phyloP scores from a whole-genome alignment of 345 rosid genomes.

The Salix viminalis region DNA sequence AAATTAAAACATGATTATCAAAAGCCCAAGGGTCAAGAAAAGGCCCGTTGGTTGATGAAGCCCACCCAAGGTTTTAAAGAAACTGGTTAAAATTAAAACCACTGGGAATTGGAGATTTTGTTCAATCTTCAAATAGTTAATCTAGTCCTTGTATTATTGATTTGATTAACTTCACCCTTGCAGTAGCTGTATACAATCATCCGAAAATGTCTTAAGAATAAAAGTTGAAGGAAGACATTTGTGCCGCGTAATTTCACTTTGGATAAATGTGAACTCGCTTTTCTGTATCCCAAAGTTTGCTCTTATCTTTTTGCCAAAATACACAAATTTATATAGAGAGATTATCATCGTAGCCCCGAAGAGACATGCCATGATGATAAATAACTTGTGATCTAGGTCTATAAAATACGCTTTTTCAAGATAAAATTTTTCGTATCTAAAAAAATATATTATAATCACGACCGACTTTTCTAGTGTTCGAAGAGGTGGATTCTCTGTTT shows the following conservation, averaged over 20 bases:
- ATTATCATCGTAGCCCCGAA: not conserved
- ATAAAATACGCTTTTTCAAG: rapidly evolving
- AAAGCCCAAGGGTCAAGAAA: not conserved
- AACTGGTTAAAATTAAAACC: not conserved
- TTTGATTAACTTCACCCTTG: not conserved
- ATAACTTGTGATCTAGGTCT: rapidly evolving
- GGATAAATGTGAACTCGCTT: not conserved
- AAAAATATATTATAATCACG: no score
- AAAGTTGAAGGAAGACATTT: not conserved
- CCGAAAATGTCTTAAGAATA: not conserved
- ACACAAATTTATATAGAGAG: not conserved
- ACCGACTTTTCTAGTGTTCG: not conserved
- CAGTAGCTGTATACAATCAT: not conserved
- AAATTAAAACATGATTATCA: not conserved
- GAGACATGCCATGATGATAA: rapidly evolving
- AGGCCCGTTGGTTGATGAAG: not conserved
- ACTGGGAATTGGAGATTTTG: not conserved
- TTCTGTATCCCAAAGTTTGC: not conserved
- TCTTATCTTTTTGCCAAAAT: not conserved
- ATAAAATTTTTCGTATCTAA: rapidly evolving
- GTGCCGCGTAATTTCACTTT: not conserved
- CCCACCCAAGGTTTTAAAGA: not conserved
- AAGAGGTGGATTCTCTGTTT: not conserved
- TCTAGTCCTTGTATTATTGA: not conserved
- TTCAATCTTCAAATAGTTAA: not conserved